Evolutionary conservation across 345 rosid species (phyloP).

Genomic region (Psidium guajava): DNA sequence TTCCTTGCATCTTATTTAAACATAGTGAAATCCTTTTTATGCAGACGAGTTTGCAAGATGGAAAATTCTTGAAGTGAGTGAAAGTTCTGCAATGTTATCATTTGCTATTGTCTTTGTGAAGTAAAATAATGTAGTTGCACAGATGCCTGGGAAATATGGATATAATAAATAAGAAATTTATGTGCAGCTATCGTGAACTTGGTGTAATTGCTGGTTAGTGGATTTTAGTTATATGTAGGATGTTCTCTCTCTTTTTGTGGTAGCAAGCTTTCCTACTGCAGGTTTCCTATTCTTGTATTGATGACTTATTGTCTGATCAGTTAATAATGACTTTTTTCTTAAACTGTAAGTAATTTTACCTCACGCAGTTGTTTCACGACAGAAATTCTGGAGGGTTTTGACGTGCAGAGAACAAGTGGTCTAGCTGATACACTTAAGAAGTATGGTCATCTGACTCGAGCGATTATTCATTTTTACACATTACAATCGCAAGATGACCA

Average conservation of each 20-base stretch:
- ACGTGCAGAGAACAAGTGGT: conserved; percentile 65
- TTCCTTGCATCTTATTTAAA: background rate
- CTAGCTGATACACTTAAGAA: conserved; percentile 71
- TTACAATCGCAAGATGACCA: conserved; percentile 19
- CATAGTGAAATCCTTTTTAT: background rate
- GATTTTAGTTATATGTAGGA: background rate
- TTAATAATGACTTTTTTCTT: background rate
- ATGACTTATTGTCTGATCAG: background rate
- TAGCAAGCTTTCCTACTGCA: background rate
- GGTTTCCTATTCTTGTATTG: background rate
- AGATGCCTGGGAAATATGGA: too few species aligned
- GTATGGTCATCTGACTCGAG: conserved; percentile 63
- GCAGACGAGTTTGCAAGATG: background rate
- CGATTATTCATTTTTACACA: conserved; percentile 54
- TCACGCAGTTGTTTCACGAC: conserved; percentile 78
- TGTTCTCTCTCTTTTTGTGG: background rate
- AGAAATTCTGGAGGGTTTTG: conserved; percentile 89
- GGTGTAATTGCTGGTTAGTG: background rate
- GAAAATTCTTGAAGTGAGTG: background rate
- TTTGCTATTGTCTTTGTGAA: background rate
- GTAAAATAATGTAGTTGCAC: background rate
- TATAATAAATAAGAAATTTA: background rate
- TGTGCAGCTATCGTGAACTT: background rate
- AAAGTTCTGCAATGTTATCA: background rate
- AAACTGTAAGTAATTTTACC: background rate